phyloP scores from a whole-genome alignment of 495 filamentous ascomycete genomes.

The Patellaria atrata region DNA sequence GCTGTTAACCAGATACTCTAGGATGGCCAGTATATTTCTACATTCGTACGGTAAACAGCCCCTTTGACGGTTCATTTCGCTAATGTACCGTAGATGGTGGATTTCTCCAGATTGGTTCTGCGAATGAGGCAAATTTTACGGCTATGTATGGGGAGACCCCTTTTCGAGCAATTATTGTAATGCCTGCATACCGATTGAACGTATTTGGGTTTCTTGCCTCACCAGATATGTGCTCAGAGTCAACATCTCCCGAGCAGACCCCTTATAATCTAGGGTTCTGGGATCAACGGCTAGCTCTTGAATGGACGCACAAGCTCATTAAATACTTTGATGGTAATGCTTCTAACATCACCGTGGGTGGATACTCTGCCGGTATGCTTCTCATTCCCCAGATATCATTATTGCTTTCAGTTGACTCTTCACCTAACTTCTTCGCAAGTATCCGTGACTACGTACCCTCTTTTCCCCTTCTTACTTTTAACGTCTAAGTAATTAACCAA shows the following conservation, averaged over 20 bases:
- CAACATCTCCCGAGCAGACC: constrained; percentile 9
- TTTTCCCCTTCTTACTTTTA: no score
- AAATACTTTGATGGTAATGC: constrained; percentile 26
- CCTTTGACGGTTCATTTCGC: not conserved
- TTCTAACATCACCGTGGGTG: constrained; percentile 27
- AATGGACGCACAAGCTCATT: constrained; percentile 29
- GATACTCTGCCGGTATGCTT: constrained; percentile 24
- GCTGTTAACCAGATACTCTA: not conserved
- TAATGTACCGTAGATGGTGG: constrained; percentile 32
- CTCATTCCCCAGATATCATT: not conserved
- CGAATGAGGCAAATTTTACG: constrained; percentile 27
- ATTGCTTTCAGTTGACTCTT: no score
- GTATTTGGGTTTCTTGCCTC: constrained; percentile 28
- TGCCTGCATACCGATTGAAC: constrained; percentile 29
- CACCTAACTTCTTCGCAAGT: no score
- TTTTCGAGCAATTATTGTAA: constrained; percentile 23
- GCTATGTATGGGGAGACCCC: constrained; percentile 23
- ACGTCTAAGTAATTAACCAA: no score
- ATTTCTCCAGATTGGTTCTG: constrained; percentile 41
- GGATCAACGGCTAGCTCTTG: constrained; percentile 28
- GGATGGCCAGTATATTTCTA: constrained; percentile 30
- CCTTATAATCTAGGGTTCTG: constrained; percentile 27
- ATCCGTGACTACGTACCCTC: no score
- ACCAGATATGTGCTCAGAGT: constrained; percentile 18
- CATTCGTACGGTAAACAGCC: constrained; percentile 20